Evolutionary conservation across 345 rosid species (phyloP).

Genomic region (Melaleuca quinquenervia): DNA sequence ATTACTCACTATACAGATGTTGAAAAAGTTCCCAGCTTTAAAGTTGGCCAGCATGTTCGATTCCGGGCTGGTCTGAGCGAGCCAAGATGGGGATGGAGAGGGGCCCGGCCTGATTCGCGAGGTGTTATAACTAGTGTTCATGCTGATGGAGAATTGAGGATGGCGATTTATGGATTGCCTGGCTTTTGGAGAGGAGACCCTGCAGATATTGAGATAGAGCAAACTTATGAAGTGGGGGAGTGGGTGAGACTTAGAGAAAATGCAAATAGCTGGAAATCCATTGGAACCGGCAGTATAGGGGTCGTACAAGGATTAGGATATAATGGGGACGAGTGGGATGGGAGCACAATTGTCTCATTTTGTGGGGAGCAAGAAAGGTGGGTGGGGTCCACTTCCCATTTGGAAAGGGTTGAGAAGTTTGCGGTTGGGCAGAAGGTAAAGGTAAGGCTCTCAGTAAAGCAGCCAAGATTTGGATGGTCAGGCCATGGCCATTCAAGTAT

Average conservation of each 20-base stretch:
- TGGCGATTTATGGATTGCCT: conserved; percentile 74
- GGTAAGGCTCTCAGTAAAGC: conserved; percentile 71
- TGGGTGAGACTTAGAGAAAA: conserved; percentile 72
- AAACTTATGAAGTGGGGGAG: conserved; percentile 80
- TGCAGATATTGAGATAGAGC: conserved; percentile 70
- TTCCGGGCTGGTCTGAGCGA: conserved; percentile 69
- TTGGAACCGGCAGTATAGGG: conserved; percentile 75
- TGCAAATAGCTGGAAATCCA: conserved; percentile 62
- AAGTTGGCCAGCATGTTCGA: conserved; percentile 79
- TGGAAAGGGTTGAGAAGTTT: conserved; percentile 56
- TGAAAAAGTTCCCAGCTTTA: conserved; percentile 69
- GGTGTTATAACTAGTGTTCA: conserved; percentile 80
- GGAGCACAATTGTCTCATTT: conserved; percentile 63
- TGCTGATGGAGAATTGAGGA: conserved; percentile 88
- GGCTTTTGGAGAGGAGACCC: conserved; percentile 95
- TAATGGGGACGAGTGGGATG: conserved; percentile 78
- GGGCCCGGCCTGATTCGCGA: conserved; percentile 56
- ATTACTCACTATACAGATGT: conserved; percentile 71
- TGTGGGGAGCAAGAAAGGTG: conserved; percentile 94
- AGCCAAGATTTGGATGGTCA: conserved; percentile 96
- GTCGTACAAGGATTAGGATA: conserved; percentile 82
- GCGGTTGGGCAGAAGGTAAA: conserved; percentile 61
- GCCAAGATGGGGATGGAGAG: conserved; percentile 99
- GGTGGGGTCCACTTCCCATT: conserved; percentile 65
- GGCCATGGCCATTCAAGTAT: conserved; percentile 73